Evolutionary conservation across 2,329 filamentous ascomycete species (phyloP).

Genomic region (Chaetoscypha palmicola): DNA sequence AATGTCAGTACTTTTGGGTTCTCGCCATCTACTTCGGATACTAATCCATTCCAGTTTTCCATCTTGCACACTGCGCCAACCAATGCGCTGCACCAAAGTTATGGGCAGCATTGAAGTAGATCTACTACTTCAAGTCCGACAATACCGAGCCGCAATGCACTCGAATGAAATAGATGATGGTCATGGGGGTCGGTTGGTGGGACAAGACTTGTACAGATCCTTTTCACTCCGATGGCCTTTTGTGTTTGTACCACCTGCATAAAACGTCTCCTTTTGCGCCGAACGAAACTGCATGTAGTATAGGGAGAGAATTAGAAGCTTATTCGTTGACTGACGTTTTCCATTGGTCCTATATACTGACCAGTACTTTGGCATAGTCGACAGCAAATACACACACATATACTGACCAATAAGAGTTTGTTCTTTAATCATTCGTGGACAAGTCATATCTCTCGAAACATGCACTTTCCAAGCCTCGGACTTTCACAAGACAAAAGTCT

Average conservation of each 20-base stretch:
- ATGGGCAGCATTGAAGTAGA: constrained; percentile 86
- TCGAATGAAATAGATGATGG: constrained; percentile 17
- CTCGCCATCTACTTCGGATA: not conserved
- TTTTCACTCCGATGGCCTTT: constrained; percentile 10
- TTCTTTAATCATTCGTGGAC: too few relatives aligned
- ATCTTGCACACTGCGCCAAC: constrained; percentile 91
- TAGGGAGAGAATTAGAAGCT: constrained; percentile 20
- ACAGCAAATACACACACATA: not conserved
- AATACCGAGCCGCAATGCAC: constrained; percentile 9
- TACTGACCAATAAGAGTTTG: not conserved
- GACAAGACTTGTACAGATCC: constrained; percentile 23
- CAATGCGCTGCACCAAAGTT: constrained; percentile 94
- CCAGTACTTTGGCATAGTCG: not conserved
- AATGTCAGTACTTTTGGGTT: constrained; percentile 78
- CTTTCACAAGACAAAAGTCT: constrained; percentile 15
- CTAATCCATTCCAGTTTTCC: constrained; percentile 68
- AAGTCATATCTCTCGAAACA: too few relatives aligned
- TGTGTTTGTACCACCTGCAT: constrained; percentile 27
- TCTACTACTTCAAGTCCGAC: constrained; percentile 7
- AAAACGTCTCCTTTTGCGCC: constrained; percentile 20
- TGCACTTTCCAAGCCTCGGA: constrained; percentile 9
- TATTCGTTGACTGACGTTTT: not conserved
- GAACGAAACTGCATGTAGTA: constrained; percentile 29
- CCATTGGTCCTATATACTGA: not conserved
- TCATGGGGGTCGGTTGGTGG: constrained; percentile 5